Evolutionary conservation across 768 basidiomycete genomes (phyloP).

Genomic region (Pleurotus djamor): DNA sequence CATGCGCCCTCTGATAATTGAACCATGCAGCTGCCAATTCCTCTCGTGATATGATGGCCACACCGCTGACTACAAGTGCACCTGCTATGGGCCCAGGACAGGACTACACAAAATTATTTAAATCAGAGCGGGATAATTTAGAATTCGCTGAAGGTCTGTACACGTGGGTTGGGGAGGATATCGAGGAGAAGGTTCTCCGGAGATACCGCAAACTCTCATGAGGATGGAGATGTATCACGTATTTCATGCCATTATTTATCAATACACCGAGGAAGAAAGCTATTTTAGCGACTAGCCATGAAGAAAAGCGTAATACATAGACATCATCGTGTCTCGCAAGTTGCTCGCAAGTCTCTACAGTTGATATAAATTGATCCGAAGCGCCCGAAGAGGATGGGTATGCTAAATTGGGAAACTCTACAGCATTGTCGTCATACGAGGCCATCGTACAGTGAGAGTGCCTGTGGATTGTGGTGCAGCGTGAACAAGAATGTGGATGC

Average conservation of each 20-base stretch:
- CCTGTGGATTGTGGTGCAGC: slow-evolving; percentile 42
- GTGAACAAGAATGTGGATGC: slow-evolving; percentile 9
- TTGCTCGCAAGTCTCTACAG: background rate
- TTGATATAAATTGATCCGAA: slow-evolving; percentile 4
- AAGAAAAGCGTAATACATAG: background rate
- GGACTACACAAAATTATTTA: slow-evolving; percentile 89
- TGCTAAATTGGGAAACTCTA: slow-evolving; percentile 4
- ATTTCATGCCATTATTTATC: slow-evolving; percentile 9
- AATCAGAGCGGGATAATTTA: slow-evolving; percentile 89
- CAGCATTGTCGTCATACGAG: slow-evolving; percentile 57
- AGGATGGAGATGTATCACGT: slow-evolving; percentile 10
- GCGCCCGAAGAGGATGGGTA: slow-evolving; percentile 5
- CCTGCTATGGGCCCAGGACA: slow-evolving; percentile 60
- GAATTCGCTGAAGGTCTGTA: slow-evolving; percentile 89
- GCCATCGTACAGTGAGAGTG: slow-evolving; percentile 92
- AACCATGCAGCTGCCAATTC: slow-evolving; percentile 66
- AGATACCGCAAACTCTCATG: slow-evolving; percentile 67
- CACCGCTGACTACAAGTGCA: slow-evolving; percentile 60
- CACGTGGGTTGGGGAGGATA: slow-evolving; percentile 76
- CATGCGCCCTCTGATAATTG: background rate
- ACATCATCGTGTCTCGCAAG: background rate
- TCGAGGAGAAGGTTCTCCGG: slow-evolving; percentile 75
- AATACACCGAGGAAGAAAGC: slow-evolving; percentile 11
- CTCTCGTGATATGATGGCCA: slow-evolving; percentile 68
- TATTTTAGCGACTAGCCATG: slow-evolving; percentile 3